Evolutionary conservation across 2,329 filamentous ascomycete species (phyloP).

Genomic region (Beauveria asiatica): DNA sequence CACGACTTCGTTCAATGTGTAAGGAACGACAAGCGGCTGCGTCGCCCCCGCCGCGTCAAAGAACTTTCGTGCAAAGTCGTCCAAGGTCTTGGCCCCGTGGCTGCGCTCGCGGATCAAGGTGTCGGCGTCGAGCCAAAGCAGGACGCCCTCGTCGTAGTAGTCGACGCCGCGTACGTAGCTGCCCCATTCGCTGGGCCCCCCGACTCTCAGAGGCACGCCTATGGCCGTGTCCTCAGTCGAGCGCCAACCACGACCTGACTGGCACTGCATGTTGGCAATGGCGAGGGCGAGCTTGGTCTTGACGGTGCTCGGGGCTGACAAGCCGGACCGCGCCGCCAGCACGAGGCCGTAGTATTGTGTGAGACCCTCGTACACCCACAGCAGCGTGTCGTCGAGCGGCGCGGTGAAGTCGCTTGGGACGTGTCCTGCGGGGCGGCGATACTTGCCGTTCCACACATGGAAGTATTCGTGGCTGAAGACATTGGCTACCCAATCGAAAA

Average conservation of each 20-base stretch:
- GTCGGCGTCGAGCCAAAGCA: slow-evolving; percentile 12
- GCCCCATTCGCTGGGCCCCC: background rate
- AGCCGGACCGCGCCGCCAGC: slow-evolving; percentile 5
- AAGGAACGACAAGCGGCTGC: slow-evolving; percentile 6
- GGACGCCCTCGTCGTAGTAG: slow-evolving; percentile 8
- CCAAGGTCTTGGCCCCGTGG: slow-evolving; percentile 1
- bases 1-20: slow-evolving; percentile 7
- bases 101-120: slow-evolving; percentile 8
- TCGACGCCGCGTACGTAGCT: background rate
- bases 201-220: background rate
- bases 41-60: background rate
- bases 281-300: background rate
- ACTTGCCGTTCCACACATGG: slow-evolving; percentile 12
- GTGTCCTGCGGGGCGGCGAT: slow-evolving; percentile 10
- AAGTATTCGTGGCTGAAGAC: slow-evolving; percentile 10
- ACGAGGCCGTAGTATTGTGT: slow-evolving; percentile 10
- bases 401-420: slow-evolving; percentile 6
- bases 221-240: slow-evolving; percentile 10
- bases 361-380: slow-evolving; percentile 13
- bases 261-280: background rate
- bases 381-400: slow-evolving; percentile 9
- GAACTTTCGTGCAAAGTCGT: slow-evolving; percentile 6
- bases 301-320: background rate
- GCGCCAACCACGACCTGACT: slow-evolving; percentile 8
- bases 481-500: background rate